A percentile compares a stretch with the other conserved stretches of the same genome.
phyloP scores from a whole-genome alignment of 2,329 filamentous ascomycete genomes.

The Colletotrichum higginsianum region DNA sequence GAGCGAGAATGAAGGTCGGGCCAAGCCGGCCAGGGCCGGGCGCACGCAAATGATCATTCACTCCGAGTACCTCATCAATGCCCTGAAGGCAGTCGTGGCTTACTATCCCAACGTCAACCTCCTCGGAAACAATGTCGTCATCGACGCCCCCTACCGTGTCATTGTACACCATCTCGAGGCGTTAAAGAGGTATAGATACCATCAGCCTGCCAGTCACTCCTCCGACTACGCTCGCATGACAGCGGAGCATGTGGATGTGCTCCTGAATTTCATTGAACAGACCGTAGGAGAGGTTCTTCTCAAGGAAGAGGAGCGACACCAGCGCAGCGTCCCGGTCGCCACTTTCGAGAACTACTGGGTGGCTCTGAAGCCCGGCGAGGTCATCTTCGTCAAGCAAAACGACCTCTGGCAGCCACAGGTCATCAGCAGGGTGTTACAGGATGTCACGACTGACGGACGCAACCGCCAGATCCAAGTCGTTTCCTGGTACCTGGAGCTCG shows the following conservation, averaged over 20 bases:
- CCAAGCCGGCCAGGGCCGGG: constrained; percentile 49
- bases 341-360: constrained; percentile 64
- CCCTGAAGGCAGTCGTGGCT: constrained; percentile 62
- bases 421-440: constrained; percentile 52
- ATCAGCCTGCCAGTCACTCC: constrained; percentile 59
- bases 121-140: constrained; percentile 52
- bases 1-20: constrained; percentile 46
- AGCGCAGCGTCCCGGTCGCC: constrained; percentile 54
- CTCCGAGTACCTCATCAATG: constrained; percentile 62
- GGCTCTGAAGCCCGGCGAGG: constrained; percentile 60
- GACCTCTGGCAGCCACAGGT: constrained; percentile 60
- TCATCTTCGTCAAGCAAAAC: constrained; percentile 59
- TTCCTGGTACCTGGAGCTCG: constrained; percentile 60
- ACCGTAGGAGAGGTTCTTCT: constrained; percentile 54
- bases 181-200: constrained; percentile 58
- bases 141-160: constrained; percentile 63
- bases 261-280: constrained; percentile 60
- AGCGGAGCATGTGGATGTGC: constrained; percentile 60
- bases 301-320: constrained; percentile 59
- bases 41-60: constrained; percentile 60
- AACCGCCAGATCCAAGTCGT: constrained; percentile 46
- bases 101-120: constrained; percentile 63
- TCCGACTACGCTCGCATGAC: constrained; percentile 59
- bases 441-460: constrained; percentile 2
- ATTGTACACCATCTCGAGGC: constrained; percentile 63